Evolutionary conservation across 1,139 yeast species (phyloP), one percentile per base, ranked within the genome.

Genomic region (Saccharomyces hybrid): DNA sequence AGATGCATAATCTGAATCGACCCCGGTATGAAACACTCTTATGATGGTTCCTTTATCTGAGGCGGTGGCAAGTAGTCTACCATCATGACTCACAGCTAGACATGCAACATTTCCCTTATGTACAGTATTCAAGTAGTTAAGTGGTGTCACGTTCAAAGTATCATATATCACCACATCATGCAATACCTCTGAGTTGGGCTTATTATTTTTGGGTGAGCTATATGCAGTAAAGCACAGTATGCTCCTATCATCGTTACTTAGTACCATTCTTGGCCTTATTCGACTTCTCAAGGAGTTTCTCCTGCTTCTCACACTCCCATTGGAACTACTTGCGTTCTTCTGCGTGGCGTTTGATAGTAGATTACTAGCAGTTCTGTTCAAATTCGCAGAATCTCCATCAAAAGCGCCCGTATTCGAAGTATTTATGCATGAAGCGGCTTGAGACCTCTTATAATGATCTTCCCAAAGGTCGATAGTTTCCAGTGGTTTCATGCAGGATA

Each of bases 1-100:
- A 4, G 63, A 51, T 32, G 58, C 57, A 47, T 55, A 62, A 6
- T 61, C 64, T 6, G 54, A n/a, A 38, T 66, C 67, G 7, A 55
- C 58, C 1, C 68, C 70, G 0, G 77, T 70, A 42, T 72, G 68
- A 57, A 78, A 76, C 0, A 85, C 82, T 49, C 93, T 71, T 0
- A 86, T 75, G 3, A 86, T 84, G 0, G 95, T 86, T 0, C 95
- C 95, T 60, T 83, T 84, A 1, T 76, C 73, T 0, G 89, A 83
- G 0, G 90, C 86, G 0, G 91, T 82, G 0, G 90, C 88, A 26
- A 86, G 72, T 38, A 78, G 67, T 14, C 70, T 69, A 6, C 83
- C 84, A 61, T 79, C 81, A 31, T 75, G 72, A 6, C 84, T 81
- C 7, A 67, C 53, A 1, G 70, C 58, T 26, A 67, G 32, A 50